Conservation (phyloP, 208 protist genomes). For the Acanthamoeba lenticulata region DNA sequence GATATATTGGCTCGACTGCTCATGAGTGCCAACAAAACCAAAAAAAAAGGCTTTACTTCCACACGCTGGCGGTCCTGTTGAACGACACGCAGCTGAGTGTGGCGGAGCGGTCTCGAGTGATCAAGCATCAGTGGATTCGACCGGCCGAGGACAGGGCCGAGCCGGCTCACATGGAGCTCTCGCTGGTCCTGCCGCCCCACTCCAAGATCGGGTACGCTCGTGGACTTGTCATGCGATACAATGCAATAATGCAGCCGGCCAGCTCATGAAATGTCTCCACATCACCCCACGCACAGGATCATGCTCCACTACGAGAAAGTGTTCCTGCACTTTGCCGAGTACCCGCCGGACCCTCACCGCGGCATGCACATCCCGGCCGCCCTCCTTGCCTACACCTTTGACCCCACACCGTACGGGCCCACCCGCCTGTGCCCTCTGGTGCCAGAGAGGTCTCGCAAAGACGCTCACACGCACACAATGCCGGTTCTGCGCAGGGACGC, state of each 20-base stretch:
- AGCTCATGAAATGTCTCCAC: too few relatives aligned
- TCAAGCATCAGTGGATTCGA: conserved; percentile 14
- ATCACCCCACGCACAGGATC: background rate
- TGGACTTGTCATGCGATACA: too few relatives aligned
- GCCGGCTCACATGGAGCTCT: conserved; percentile 48
- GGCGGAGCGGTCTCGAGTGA: background rate
- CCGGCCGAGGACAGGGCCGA: conserved; percentile 53
- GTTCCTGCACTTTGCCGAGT: conserved; percentile 62
- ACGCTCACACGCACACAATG: too few relatives aligned
- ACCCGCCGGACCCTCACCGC: conserved; percentile 46
- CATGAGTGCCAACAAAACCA: too few relatives aligned
- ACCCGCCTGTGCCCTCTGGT: background rate
- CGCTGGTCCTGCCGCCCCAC: background rate
- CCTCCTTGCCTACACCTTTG: conserved; percentile 42
- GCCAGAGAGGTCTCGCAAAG: too few relatives aligned
- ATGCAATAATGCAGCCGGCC: too few relatives aligned
- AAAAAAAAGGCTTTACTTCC: conserved; percentile 67
- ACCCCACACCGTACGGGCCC: too few relatives aligned
- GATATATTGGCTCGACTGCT: too few relatives aligned
- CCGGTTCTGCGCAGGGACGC: background rate
- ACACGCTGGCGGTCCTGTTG: conserved; percentile 42
- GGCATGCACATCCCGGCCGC: conserved; percentile 60
- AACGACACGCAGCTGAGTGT: conserved; percentile 28
- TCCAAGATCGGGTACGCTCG: conserved; percentile 42
- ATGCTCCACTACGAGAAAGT: conserved; percentile 55